A percentile compares a stretch with the other conserved stretches of the same genome.
Conservation (phyloP, 2,329 filamentous ascomycete genomes). For the Eurotiales sp. region DNA sequence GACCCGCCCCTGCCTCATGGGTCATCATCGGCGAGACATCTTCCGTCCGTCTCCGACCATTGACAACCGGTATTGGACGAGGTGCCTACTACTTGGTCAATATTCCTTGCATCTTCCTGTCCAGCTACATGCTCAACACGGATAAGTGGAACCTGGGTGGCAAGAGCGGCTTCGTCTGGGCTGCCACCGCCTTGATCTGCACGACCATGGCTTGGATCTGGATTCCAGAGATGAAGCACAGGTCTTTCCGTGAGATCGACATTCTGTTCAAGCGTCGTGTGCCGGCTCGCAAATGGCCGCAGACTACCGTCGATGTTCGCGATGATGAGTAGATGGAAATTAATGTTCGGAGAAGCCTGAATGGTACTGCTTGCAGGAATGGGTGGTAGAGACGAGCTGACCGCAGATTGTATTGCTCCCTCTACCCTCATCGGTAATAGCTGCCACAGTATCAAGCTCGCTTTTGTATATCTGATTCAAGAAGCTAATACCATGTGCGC, state of each 20-base stretch:
- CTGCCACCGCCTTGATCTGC: constrained; percentile 16
- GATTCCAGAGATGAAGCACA: constrained; percentile 28
- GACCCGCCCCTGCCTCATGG: constrained; percentile 62
- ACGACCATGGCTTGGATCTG: constrained; percentile 3
- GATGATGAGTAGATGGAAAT: constrained; percentile 57
- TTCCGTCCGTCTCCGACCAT: constrained; percentile 59
- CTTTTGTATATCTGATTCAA: no score
- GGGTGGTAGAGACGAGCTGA: not conserved
- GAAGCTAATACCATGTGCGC: no score
- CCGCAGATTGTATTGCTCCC: no score
- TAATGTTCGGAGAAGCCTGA: constrained; percentile 18
- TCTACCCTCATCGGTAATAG: no score
- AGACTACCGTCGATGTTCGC: constrained; percentile 47
- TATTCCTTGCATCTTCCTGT: constrained; percentile 64
- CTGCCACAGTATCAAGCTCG: no score
- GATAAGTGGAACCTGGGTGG: constrained; percentile 27
- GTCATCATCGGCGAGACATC: constrained; percentile 67
- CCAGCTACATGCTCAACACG: constrained; percentile 59
- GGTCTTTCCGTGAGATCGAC: constrained; percentile 38
- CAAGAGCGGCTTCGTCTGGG: constrained; percentile 29
- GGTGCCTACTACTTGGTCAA: constrained; percentile 61
- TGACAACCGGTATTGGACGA: constrained; percentile 64
- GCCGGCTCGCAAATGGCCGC: constrained; percentile 27
- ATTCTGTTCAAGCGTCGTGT: constrained; percentile 37
- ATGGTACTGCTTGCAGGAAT: constrained; percentile 17